Evolutionary conservation across 2,329 filamentous ascomycete genomes (phyloP), one percentile per base, ranked within the genome.

Genomic region (Penicillium sp.): DNA sequence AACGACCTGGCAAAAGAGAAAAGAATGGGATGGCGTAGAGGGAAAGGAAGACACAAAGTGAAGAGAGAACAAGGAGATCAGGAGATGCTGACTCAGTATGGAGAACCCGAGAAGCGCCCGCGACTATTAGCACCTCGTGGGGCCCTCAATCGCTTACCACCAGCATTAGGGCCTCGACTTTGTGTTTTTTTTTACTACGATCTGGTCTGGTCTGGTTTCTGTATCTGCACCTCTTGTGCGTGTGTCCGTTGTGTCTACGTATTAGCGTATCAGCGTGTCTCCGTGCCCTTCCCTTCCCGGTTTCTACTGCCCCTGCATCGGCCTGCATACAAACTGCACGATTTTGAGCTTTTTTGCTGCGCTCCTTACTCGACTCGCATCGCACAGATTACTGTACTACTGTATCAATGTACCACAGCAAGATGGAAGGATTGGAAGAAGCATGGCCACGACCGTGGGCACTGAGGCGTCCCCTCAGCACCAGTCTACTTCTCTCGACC

Each of bases 1-100:
- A 71, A 59, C 68, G 61, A 70, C 68, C 67, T 63, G 66, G 59
- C 64, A 58, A 65, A 60, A 62, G 62, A 64, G 60, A 63, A 62
- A 68, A 61, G 58, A 60, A 61, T 54, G 52, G 52, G 57, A 57
- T 58, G 57, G 56, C 53, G 20, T 23, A 23, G 59, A 56, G 57
- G 57, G 52, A 53, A 60, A 60, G 52, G 59, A 52, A 53, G 39
- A 52, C 45, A 53, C 47, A 49, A 44, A 51, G 58, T 57, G 55
- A 47, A 35, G 56, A 56, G 55, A 56, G 53, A 42, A 52, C 41
- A 44, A 50, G 46, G 45, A 51, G 53, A 61, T 59, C 54, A 61
- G 62, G 57, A 61, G 56, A 57, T 55, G 58, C 58, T 61, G 58
- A 60, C 52, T 61, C 46, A 45, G 18, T 49, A 47, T 23, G 28